Evolutionary conservation across 1,139 yeast species (phyloP).

Genomic region (Wickerhamiella infanticola): DNA sequence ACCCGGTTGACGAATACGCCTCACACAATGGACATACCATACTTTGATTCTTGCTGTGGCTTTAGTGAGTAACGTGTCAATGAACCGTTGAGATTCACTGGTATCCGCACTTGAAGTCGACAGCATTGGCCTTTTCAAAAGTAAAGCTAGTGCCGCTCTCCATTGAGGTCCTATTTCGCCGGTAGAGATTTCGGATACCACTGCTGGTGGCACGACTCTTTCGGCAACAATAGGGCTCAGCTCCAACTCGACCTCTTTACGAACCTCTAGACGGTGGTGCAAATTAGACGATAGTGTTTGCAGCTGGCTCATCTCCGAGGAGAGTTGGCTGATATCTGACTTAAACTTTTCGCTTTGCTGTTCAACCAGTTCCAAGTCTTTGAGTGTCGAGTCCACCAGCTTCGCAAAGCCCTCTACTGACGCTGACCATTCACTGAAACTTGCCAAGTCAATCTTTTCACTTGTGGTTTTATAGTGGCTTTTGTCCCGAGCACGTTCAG

Average conservation of each 20-base stretch:
- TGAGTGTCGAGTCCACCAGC: background rate
- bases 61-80: conserved; percentile 24
- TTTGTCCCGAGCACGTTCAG: background rate
- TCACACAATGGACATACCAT: conserved; percentile 22
- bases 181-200: conserved; percentile 20
- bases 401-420: background rate
- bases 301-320: conserved; percentile 13
- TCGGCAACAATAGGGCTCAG: conserved; percentile 63
- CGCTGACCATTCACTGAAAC: background rate
- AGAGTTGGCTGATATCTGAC: conserved; percentile 11
- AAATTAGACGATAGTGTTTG: conserved; percentile 21
- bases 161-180: conserved; percentile 23
- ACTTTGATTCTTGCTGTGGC: conserved; percentile 61
- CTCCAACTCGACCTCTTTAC: conserved; percentile 39
- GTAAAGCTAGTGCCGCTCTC: conserved; percentile 22
- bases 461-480: background rate
- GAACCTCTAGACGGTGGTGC: conserved; percentile 40
- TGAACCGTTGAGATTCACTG: conserved; percentile 21
- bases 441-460: background rate
- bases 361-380: background rate
- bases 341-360: conserved; percentile 14
- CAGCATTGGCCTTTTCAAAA: conserved; percentile 15
- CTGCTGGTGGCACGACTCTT: conserved; percentile 53
- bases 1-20: conserved; percentile 17
- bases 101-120: conserved; percentile 5